Base-by-base conservation (phyloP, 805 yeast genomes). In the Ogataea ganodermae region DNA sequence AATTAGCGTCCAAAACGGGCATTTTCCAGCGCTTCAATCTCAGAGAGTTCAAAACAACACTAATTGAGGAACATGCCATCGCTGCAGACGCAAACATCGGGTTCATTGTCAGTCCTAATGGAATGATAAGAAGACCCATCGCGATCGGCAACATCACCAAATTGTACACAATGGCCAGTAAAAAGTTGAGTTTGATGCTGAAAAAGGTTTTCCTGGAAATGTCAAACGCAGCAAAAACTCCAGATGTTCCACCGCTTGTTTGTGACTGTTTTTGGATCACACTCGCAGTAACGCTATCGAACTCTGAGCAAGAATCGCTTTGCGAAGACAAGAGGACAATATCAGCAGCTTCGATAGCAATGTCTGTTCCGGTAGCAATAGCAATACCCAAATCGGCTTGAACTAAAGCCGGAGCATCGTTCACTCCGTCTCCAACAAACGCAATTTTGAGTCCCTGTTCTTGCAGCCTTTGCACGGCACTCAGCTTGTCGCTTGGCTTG, bases 281-380 rank as follows among this genome's bases (percentile, higher is more conserved):
- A 20, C 59, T 58, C n/a, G 46, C 49, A 18, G 50, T 52, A 6
- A 59, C 63, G 6, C 51, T 52, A 8, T 53, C 39, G 3, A 42
- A 48, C 6, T 31, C 36, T 4, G 45, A 10, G 9, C 13, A n/a
- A 14, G 41, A 36, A 26, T 48, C 57, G 3, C 56, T 52, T 9
- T 59, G 55, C 18, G 72, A 70, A 10, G 79, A 76, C 61, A 88
- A 65, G 13, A 94, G 71, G 16, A 94, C 96, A 31, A 94, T 79
- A 65, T 90, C 96, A 0, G 99, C 97, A n/a, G 96, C 88, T 56
- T 91, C 97, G 56, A 94, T 86, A 1, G 99, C 98, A 56, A 94
- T 88, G 60, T 94, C 98, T 0, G 98, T 88, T 4, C 98, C 97
- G 0, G 95, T 80, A 8, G 95, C 84, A 48, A 95, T 81, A 9